Evolutionary conservation across 257 asterid genomes (phyloP).

Genomic region (Salvia splendens): DNA sequence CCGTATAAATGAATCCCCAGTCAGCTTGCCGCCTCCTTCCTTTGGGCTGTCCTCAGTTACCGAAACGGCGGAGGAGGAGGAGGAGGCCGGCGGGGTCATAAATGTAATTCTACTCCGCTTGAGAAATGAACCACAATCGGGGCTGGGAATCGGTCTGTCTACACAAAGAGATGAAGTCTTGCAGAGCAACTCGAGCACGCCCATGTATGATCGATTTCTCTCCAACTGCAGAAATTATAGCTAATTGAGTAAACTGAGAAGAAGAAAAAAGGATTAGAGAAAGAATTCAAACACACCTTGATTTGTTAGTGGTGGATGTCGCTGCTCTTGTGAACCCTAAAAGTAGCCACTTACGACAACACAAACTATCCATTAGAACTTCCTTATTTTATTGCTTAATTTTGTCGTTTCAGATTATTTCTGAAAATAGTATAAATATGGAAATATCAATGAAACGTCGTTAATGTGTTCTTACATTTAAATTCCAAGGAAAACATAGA

Average conservation of each 20-base stretch:
- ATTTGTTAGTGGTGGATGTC: neutral
- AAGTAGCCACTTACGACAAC: neutral
- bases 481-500: neutral
- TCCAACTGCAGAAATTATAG: slow-evolving; percentile 27
- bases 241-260: neutral
- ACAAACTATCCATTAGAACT: neutral
- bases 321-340: slow-evolving; percentile 22
- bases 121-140: slow-evolving; percentile 29
- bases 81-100: slow-evolving; percentile 46
- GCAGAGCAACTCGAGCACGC: slow-evolving; percentile 60
- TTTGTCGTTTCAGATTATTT: neutral
- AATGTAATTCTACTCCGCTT: slow-evolving; percentile 39
- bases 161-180: slow-evolving; percentile 53
- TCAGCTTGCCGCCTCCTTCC: slow-evolving; percentile 33
- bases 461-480: neutral
- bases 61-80: slow-evolving; percentile 51
- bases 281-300: neutral
- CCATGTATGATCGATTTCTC: slow-evolving; percentile 49
- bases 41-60: slow-evolving; percentile 46
- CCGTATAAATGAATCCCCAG: slow-evolving; percentile 81
- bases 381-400: no score
- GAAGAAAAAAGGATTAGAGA: neutral
- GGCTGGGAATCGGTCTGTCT: slow-evolving; percentile 40
- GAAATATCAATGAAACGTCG: neutral
- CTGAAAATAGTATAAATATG: neutral